Evolutionary conservation across 257 asterid species (phyloP).

Genomic region (Misopates orontium): DNA sequence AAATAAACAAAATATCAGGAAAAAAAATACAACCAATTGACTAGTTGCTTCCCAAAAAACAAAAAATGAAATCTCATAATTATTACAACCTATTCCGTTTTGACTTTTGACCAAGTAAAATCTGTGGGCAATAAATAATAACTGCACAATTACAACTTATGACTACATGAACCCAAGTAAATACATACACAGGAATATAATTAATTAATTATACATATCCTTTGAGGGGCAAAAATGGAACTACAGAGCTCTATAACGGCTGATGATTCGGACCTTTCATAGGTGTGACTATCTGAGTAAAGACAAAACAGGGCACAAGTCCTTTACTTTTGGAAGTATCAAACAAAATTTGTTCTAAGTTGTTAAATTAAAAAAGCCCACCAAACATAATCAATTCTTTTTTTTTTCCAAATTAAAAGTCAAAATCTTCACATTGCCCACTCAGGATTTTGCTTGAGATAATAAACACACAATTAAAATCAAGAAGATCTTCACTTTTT

Average conservation of each 20-base stretch:
- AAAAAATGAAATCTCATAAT: not conserved
- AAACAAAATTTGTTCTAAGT: not conserved
- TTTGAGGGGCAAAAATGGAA: constrained; percentile 30
- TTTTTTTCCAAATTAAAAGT: constrained; percentile 9
- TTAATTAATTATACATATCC: too few species aligned
- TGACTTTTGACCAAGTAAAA: constrained; percentile 5
- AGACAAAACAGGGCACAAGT: constrained; percentile 20
- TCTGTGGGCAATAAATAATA: not conserved
- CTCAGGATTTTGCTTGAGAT: not conserved
- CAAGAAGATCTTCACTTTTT: constrained; percentile 18
- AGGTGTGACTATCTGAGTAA: constrained; percentile 26
- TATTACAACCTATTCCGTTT: not conserved
- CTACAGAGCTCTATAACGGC: constrained; percentile 35
- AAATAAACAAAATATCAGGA: constrained; percentile 4
- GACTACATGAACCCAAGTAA: too few species aligned
- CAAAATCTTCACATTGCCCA: constrained; percentile 6
- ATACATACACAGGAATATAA: too few species aligned
- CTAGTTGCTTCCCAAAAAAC: constrained; percentile 18
- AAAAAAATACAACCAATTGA: constrained; percentile 22
- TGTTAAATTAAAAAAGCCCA: constrained; percentile 10
- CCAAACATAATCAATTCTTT: not conserved
- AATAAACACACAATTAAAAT: constrained; percentile 16
- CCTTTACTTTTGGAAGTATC: not conserved
- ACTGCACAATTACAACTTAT: not conserved
- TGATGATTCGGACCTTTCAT: constrained; percentile 42